These are phyloP conservation scores for Mercurialis annua DNA, from an alignment of 345 rosid genomes.

Conservation along the genomic window DNA sequence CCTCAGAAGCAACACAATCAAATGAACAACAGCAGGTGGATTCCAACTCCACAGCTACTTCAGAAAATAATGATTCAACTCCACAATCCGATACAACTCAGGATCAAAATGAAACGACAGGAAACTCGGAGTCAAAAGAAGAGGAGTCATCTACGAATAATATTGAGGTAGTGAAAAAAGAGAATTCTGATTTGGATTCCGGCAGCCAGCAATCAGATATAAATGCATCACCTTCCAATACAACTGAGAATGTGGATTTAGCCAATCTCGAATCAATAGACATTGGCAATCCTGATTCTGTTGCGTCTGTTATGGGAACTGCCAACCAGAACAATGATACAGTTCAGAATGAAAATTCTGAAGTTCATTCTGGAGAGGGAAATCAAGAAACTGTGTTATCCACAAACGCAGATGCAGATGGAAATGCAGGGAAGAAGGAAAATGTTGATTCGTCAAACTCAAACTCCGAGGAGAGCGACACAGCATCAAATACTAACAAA, in stretches of 20 bases:
- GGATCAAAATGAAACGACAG: slow-evolving; percentile 27
- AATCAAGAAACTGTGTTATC: slow-evolving; percentile 26
- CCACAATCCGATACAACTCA: slow-evolving; percentile 19
- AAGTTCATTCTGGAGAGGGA: slow-evolving; percentile 22
- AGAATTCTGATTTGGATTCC: slow-evolving; percentile 38
- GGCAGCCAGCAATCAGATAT: slow-evolving; percentile 44
- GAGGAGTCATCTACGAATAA: slow-evolving; percentile 29
- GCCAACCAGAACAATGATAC: slow-evolving; percentile 11
- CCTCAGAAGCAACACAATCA: slow-evolving; percentile 25
- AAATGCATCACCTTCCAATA: slow-evolving; percentile 31
- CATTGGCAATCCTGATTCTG: slow-evolving; percentile 24
- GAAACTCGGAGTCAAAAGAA: slow-evolving; percentile 15
- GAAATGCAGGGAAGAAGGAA: slow-evolving; percentile 25
- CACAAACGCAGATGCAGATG: slow-evolving; percentile 27
- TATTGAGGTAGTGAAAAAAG: slow-evolving; percentile 39
- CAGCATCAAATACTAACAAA: slow-evolving; percentile 15
- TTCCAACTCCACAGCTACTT: slow-evolving; percentile 13
- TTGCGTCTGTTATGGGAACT: slow-evolving; percentile 24
- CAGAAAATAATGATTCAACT: slow-evolving; percentile 21
- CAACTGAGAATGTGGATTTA: slow-evolving; percentile 33
- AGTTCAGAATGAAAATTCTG: slow-evolving; percentile 17
- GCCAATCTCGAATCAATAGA: slow-evolving; percentile 31
- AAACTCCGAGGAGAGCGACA: slow-evolving; percentile 24
- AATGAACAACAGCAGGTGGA: slow-evolving; percentile 21
- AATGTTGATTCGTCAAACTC: slow-evolving; percentile 27